Evolutionary conservation across 495 filamentous ascomycete species (phyloP), one percentile per base, ranked within the genome.

Genomic region (Terfezia boudieri): DNA sequence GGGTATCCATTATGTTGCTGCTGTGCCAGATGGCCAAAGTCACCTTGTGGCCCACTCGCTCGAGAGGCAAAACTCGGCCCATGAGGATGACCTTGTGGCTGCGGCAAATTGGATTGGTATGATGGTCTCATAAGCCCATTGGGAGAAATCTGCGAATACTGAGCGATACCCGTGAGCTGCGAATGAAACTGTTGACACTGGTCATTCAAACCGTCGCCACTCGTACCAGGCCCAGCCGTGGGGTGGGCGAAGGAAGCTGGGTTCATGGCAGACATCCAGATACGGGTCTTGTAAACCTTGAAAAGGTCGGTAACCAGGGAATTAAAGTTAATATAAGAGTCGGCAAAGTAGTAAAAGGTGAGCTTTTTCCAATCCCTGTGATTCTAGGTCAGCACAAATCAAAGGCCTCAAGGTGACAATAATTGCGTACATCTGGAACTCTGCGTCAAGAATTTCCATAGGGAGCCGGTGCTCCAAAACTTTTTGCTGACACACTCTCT

Each of bases 231-330:
- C 51, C 53, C 49, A 35, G 83, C 79, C 26, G 76, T 72, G 4
- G 84, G 83, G 53, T 84, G 88, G n/a, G 86, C 85, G 66, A 95
- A 95, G 2, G 89, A 94, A 8, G 90, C 90, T 3, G 90, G 92
- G 63, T 98, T 98, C 70, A 98, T 92, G 8, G 90, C 89, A 6
- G 87, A 94, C 87, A 98, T 94, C 90, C 90, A 98, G 64, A 98
- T 96, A 53, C 90, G 78, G 17, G 88, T 94, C 71, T 98, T 98
- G 72, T 94, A 98, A 56, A 94, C 87, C 65, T 95, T 95, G 74
- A 96, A 98, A 22, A 98, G 74, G 67, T 96, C 92, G 0, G 86
- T 94, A 56, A 98, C 89, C 16, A 98, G 76, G 0, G 84, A 83
- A 67, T 96, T 98, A 73, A 98, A 98, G 68, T 96, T 94, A 73